Conservation (phyloP, 140 eudicot genomes). For the Flaveria floridana region DNA sequence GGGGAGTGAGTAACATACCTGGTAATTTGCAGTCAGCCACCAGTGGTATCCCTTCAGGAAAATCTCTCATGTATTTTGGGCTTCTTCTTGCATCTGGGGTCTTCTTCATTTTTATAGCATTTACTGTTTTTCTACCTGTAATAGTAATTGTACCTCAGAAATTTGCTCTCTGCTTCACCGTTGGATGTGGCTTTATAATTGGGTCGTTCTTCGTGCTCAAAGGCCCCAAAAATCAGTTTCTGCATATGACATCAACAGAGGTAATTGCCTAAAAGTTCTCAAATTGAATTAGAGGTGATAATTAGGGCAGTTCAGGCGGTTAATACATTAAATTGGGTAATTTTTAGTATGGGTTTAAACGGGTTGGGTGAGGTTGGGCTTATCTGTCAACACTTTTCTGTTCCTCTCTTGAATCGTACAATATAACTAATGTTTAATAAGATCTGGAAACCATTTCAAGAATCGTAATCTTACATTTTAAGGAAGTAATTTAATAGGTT, state of each 20-base stretch:
- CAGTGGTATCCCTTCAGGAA: slow-evolving; percentile 84
- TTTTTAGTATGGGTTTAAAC: background rate
- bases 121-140: slow-evolving; percentile 82
- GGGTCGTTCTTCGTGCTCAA: slow-evolving; percentile 91
- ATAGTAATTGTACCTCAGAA: slow-evolving; percentile 91
- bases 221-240: slow-evolving; percentile 82
- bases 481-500: background rate
- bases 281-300: background rate
- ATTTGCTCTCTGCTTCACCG: slow-evolving; percentile 87
- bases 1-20: slow-evolving; percentile 82
- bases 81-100: slow-evolving; percentile 77
- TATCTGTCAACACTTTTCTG: background rate
- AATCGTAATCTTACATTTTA: background rate
- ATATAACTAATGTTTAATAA: background rate
- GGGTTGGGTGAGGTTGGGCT: background rate
- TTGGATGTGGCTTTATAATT: slow-evolving; percentile 78
- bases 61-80: slow-evolving; percentile 75
- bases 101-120: slow-evolving; percentile 82
- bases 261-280: slow-evolving; percentile 34
- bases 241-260: slow-evolving; percentile 91
- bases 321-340: background rate
- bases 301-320: background rate
- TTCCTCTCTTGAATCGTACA: background rate
- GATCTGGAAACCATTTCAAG: background rate
- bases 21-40: slow-evolving; percentile 88